Conservation (phyloP, 2,329 filamentous ascomycete genomes). For the Pestalotiopsis sp. region DNA sequence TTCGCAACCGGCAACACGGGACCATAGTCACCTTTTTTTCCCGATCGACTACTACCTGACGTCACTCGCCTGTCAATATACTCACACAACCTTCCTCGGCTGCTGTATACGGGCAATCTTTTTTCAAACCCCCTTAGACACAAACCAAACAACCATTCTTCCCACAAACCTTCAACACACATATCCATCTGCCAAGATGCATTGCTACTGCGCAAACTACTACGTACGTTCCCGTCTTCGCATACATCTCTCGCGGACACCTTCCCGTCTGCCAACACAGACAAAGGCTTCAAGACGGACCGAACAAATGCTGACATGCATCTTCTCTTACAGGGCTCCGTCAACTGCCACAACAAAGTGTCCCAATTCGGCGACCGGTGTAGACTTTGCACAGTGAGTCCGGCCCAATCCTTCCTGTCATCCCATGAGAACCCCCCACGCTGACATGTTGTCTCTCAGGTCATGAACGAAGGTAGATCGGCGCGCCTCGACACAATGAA, state of each 20-base stretch:
- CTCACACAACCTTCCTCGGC: background rate
- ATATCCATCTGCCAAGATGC: constrained; percentile 18
- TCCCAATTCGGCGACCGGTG: constrained; percentile 28
- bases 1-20: background rate
- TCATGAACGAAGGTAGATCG: constrained; percentile 27
- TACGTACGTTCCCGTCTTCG: constrained; percentile 20
- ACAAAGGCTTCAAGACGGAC: background rate
- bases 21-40: background rate
- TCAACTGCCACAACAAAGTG: constrained; percentile 30
- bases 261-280: background rate
- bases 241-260: background rate
- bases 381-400: constrained; percentile 25
- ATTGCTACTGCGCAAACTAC: constrained; percentile 31
- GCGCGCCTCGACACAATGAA: constrained; percentile 16
- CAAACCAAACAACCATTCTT: background rate
- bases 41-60: background rate
- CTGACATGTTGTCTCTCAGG: constrained; percentile 12
- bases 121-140: background rate
- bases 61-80: background rate
- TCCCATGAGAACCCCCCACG: background rate
- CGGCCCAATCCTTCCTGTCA: background rate
- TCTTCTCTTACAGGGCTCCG: constrained; percentile 18
- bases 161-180: constrained; percentile 13
- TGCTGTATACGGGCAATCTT: background rate
- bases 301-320: constrained; percentile 3